Evolutionary conservation across 345 rosid genomes (phyloP).

Genomic region (Adansonia digitata): DNA sequence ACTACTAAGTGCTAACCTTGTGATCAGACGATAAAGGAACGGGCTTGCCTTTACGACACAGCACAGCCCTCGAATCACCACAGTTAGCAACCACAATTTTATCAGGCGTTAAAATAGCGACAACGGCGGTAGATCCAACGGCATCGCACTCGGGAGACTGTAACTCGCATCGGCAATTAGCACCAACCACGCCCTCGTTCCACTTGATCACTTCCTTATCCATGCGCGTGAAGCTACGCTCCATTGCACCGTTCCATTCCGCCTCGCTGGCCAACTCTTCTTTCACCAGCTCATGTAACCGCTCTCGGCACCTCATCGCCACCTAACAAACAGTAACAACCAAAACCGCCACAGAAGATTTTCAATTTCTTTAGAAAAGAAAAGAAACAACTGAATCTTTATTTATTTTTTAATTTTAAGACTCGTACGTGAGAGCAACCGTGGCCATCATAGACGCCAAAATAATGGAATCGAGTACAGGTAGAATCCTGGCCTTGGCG

Average conservation of each 20-base stretch:
- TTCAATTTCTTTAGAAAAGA: not conserved
- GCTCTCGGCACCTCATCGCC: slow-evolving; percentile 52
- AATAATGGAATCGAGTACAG: slow-evolving; percentile 42
- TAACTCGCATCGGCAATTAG: slow-evolving; percentile 63
- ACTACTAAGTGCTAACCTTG: slow-evolving; percentile 38
- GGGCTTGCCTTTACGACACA: slow-evolving; percentile 67
- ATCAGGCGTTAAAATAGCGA: slow-evolving; percentile 59
- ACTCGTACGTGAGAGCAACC: slow-evolving; percentile 71
- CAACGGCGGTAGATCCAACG: slow-evolving; percentile 91
- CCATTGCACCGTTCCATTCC: slow-evolving; percentile 51
- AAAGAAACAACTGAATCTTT: not conserved
- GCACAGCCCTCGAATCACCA: slow-evolving; percentile 91
- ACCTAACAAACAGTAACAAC: slow-evolving; percentile 31
- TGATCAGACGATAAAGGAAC: slow-evolving; percentile 81
- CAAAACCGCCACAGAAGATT: not conserved
- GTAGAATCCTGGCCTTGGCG: slow-evolving; percentile 19
- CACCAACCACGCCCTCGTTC: slow-evolving; percentile 16
- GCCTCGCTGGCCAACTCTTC: slow-evolving; percentile 34
- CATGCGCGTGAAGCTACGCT: slow-evolving; percentile 63
- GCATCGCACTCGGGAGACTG: slow-evolving; percentile 68
- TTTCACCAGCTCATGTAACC: slow-evolving; percentile 56
- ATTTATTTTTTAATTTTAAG: not conserved
- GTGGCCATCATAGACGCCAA: slow-evolving; percentile 72
- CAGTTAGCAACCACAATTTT: slow-evolving; percentile 76
- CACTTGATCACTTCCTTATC: slow-evolving; percentile 35